Evolutionary conservation across 306 rosid genomes (phyloP), one percentile per base, ranked within the genome.

Genomic region (Lupinus albus): DNA sequence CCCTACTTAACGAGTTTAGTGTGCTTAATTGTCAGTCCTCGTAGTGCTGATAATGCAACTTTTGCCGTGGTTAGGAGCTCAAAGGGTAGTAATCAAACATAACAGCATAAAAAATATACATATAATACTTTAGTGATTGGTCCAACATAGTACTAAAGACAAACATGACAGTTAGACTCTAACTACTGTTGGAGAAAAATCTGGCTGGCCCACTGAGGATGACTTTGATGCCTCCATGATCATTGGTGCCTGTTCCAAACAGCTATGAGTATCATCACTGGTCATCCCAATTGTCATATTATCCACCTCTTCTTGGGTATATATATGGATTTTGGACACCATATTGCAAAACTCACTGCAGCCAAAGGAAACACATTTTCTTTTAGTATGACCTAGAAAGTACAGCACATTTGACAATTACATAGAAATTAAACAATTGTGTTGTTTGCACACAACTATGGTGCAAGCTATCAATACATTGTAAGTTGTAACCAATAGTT

Each of bases 241-340:
- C 17, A 84, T 74, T 18, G 92, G 91, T 61, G 91, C 84, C 69
- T 94, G 87, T 44, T 94, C 97, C 81, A 90, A 88, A 85, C 89
- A 80, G 84, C 99, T 94, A 56, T 86, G 87, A 28, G 91, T 89
- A 64, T 94, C 99, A 67, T 94, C 97, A 66, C 81, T 90, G 58
- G 38, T 74, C 82, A 86, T 72, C 79, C 97, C 97, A 42, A 86
- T 58, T 13, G 88, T 86, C 99, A 90, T 90, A 83, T 90, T 94
- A 82, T 88, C 97, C 76, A 94, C 99, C 81, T 94, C 99, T 85
- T 85, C 97, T 76, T 75, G 82, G 71, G 94, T 85, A 49, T 94
- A 61, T 68, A 94, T 85, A 64, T 90, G 97, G 80, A 94, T 94
- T 79, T 94, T 94, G 14, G 91, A 82, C 64, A 85, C 99, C 46